A percentile compares a stretch with the other conserved stretches of the same genome.
Evolutionary conservation across 352 stramenopile species (phyloP).

Genomic region (Phytopythium helicoides): DNA sequence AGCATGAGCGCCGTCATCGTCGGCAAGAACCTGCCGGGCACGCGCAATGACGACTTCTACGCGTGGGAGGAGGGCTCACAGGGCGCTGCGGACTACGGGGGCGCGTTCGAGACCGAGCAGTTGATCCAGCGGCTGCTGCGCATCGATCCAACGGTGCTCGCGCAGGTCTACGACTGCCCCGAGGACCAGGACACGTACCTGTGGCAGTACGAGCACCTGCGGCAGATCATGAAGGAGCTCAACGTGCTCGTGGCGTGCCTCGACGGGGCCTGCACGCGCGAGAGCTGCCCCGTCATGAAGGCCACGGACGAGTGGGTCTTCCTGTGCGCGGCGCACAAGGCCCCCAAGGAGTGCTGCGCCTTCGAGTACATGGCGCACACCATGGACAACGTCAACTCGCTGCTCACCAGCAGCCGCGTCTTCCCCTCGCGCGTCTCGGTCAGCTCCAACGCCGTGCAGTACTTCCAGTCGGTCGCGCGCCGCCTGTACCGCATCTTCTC

Average conservation of each 20-base stretch:
- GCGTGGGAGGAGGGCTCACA: slow-evolving; percentile 44
- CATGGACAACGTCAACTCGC: slow-evolving; percentile 85
- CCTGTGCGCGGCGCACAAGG: slow-evolving; percentile 79
- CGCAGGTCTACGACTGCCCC: slow-evolving; percentile 68
- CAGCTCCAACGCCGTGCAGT: slow-evolving; percentile 78
- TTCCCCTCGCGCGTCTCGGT: slow-evolving; percentile 79
- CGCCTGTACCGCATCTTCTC: slow-evolving; percentile 85
- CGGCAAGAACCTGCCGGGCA: slow-evolving; percentile 74
- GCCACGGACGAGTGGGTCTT: slow-evolving; percentile 87
- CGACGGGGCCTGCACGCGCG: slow-evolving; percentile 64
- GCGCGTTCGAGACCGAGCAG: slow-evolving; percentile 76
- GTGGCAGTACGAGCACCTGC: slow-evolving; percentile 85
- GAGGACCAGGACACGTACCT: slow-evolving; percentile 82
- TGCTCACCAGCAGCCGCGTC: slow-evolving; percentile 78
- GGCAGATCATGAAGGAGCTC: slow-evolving; percentile 82
- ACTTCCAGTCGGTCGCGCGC: slow-evolving; percentile 82
- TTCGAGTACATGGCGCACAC: slow-evolving; percentile 88
- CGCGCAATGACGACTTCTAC: slow-evolving; percentile 80
- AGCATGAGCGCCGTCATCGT: no score
- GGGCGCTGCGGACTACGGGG: slow-evolving; percentile 28
- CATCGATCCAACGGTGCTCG: slow-evolving; percentile 47
- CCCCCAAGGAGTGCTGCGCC: slow-evolving; percentile 77
- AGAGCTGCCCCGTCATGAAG: slow-evolving; percentile 78
- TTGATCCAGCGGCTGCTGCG: slow-evolving; percentile 74
- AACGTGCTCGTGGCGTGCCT: slow-evolving; percentile 72